phyloP scores from a whole-genome alignment of 2,329 filamentous ascomycete species.

The Mycosphaerella arachidis region DNA sequence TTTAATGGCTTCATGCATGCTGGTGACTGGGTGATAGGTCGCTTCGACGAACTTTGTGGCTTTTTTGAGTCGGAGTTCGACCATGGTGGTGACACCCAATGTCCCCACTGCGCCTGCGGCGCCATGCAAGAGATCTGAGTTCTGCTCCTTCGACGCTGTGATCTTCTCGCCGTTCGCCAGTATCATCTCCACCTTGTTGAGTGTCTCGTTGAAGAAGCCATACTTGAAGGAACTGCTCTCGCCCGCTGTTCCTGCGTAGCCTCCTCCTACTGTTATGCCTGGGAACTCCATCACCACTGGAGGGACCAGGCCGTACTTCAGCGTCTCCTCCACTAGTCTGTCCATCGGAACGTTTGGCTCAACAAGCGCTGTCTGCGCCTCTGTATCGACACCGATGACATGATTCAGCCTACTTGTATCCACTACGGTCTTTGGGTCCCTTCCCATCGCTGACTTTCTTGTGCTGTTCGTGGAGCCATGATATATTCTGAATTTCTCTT shows the following conservation, averaged over 20 bases:
- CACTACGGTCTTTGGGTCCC: slow-evolving; percentile 45
- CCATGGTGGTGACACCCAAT: slow-evolving; percentile 59
- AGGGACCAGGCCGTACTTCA: slow-evolving; percentile 55
- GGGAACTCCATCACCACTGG: slow-evolving; percentile 68
- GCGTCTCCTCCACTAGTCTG: slow-evolving; percentile 53
- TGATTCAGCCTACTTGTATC: slow-evolving; percentile 62
- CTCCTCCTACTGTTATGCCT: slow-evolving; percentile 66
- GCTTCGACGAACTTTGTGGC: slow-evolving; percentile 48
- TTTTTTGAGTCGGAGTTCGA: slow-evolving; percentile 45
- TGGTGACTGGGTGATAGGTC: slow-evolving; percentile 43
- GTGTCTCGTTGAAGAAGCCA: slow-evolving; percentile 60
- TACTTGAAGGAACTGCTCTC: slow-evolving; percentile 67
- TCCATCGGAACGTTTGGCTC: slow-evolving; percentile 70
- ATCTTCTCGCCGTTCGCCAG: slow-evolving; percentile 57
- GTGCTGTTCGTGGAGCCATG: slow-evolving; percentile 77
- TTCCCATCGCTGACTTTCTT: slow-evolving; percentile 44
- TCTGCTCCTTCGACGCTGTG: slow-evolving; percentile 51
- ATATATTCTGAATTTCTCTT: slow-evolving; percentile 66
- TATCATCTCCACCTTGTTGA: slow-evolving; percentile 61
- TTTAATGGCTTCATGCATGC: slow-evolving; percentile 41
- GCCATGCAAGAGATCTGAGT: slow-evolving; percentile 59
- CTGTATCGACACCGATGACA: slow-evolving; percentile 57
- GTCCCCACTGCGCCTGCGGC: slow-evolving; percentile 64
- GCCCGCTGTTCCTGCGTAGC: slow-evolving; percentile 62
- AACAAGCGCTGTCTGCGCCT: slow-evolving; percentile 54